Evolutionary conservation across 2,329 filamentous ascomycete species (phyloP).

Genomic region (Trichophyton equinum): DNA sequence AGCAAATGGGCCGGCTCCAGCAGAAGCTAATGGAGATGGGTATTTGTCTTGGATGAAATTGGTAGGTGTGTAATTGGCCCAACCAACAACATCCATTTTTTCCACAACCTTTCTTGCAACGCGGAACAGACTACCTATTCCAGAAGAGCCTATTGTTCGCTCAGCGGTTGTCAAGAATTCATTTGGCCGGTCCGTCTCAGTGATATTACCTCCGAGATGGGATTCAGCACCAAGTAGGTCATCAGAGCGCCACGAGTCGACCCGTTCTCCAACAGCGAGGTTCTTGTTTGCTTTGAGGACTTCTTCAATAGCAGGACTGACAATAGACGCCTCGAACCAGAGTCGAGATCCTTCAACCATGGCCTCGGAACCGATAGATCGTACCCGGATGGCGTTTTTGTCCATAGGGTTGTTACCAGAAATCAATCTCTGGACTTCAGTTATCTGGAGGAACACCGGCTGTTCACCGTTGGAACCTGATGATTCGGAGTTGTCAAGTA

Average conservation of each 20-base stretch:
- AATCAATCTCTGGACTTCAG: conserved; percentile 28
- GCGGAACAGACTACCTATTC: conserved; percentile 21
- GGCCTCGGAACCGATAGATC: conserved; percentile 16
- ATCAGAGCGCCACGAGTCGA: conserved; percentile 20
- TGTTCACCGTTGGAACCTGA: conserved; percentile 6
- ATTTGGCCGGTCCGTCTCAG: not conserved
- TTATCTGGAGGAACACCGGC: conserved; percentile 25
- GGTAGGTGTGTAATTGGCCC: conserved; percentile 16
- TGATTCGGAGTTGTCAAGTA: not conserved
- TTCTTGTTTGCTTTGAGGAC: conserved; percentile 22
- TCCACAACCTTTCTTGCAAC: conserved; percentile 24
- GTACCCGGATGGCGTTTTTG: conserved; percentile 19
- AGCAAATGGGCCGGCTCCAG: not conserved
- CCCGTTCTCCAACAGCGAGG: conserved; percentile 25
- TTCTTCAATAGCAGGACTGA: conserved; percentile 25
- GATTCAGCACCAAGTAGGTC: conserved; percentile 22
- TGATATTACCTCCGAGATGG: conserved; percentile 7
- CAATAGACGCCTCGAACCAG: conserved; percentile 31
- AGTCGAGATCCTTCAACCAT: conserved; percentile 24
- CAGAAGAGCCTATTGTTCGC: conserved; percentile 17
- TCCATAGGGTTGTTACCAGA: conserved; percentile 17
- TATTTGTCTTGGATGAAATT: not conserved
- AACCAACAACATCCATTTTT: conserved; percentile 29
- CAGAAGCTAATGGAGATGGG: not conserved
- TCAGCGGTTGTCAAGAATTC: not conserved